Evolutionary conservation across 2,329 filamentous ascomycete genomes (phyloP), one percentile per base, ranked within the genome.

Genomic region (Penicillium sp.): DNA sequence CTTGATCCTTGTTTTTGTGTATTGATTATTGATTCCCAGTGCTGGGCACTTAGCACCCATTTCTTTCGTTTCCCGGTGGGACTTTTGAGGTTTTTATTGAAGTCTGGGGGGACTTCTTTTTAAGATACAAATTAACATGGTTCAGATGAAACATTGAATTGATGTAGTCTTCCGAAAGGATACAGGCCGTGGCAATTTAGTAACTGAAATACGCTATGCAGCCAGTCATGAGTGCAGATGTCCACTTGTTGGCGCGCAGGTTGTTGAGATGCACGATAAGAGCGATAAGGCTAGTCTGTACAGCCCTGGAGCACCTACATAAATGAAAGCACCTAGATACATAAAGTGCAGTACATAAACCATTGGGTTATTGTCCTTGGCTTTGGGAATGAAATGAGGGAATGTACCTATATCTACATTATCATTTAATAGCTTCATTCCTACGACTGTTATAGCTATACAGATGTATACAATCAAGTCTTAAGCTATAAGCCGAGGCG

Each of bases 161-260:
- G 18, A 29, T 42, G 45, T 48, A 48, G 40, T 11, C 13, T 50
- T 18, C 43, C 20, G 31, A 34, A 11, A 24, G 14, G 10, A 16
- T 53, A 37, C 14, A 26, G 45, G 45, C 14, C 60, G 53, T 62
- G 56, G 53, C 58, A 61, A 53, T 56, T 61, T 51, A 61, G 60
- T 59, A 59, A 55, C 35, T 18, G 40, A 47, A 61, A 57, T 56
- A 58, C 55, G 3, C 31, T 10, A 4, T 52, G 29, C 42, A 44
- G 22, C 38, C 46, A 51, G 53, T 51, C 32, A 51, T 55, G 20
- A 20, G 35, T 42, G 22, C 48, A 52, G 53, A n/a, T 45, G 13
- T 40, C 7, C 18, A 39, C 6, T 43, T 31, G 51, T 39, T 40
- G 47, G n/a, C 39, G n/a, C 16, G 11, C 26, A 1, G n/a, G 29